Evolutionary conservation across 441 rosid species (phyloP), one percentile per base, ranked within the genome.

Genomic region (Breynia disticha): DNA sequence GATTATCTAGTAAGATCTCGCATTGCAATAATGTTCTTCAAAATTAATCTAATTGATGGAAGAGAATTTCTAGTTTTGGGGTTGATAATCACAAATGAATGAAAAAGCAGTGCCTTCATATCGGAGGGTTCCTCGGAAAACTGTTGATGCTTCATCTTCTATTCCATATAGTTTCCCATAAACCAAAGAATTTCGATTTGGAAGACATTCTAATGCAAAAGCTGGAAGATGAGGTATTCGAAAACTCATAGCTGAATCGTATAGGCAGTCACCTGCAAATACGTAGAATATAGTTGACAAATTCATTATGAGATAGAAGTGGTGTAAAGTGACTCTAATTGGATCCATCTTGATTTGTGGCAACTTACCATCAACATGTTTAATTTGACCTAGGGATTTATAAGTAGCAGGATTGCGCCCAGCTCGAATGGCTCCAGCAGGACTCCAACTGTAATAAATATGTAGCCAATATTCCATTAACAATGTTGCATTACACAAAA

Each of bases 41-140:
- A n/a, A n/a, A n/a, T 5, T 48, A 22, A 16, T 16, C 19, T 15
- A 16, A 18, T 48, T 48, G 22, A 17, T 17, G 22, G 7, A 48
- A 16, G 13, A 20, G 22, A 48, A 48, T 15, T 11, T 12, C 11
- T 48, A 16, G 19, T 17, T 48, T 14, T 14, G 47, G 7, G 17
- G 7, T 44, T 44, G 47, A 17, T 17, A 44, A 17, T 4, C 16
- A 13, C 5, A 2, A 13, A 44, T 6, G 47, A 44, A 14, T 44
- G 16, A 44, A 3, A 0, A 16, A 15, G 16, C 12, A 69, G 16
- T 69, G 62, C 96, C 96, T 91, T 91, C 94, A 52, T 91, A 91
- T 67, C 96, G 90, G 48, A 91, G 87, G 5, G 96, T 91, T 70
- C 89, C 96, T 28, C 98, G 98, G 45, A 87, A 91, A 55, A 87